A percentile compares a stretch with the other conserved stretches of the same genome.
These are phyloP conservation scores for Bipolaris oryzae DNA, from an alignment of 2,329 filamentous ascomycete genomes.

Conservation along the genomic window DNA sequence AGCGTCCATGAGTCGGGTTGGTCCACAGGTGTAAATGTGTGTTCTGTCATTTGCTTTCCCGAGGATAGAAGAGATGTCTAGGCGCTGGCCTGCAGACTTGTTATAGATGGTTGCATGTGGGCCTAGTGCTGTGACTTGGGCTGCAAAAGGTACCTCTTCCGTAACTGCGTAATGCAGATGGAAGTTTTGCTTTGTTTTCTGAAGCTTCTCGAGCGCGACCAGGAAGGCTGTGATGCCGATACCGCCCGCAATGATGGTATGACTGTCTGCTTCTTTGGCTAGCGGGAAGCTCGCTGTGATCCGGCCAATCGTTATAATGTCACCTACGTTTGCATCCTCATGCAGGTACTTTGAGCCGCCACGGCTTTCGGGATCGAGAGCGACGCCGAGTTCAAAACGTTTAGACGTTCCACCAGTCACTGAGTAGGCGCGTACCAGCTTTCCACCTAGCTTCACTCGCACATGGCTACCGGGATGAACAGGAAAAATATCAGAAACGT, in stretches of 20 bases:
- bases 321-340: slow-evolving; percentile 54
- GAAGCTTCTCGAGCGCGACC: slow-evolving; percentile 51
- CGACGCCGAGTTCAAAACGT: slow-evolving; percentile 64
- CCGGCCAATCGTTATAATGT: slow-evolving; percentile 58
- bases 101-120: slow-evolving; percentile 60
- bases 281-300: slow-evolving; percentile 59
- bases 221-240: slow-evolving; percentile 72
- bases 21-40: slow-evolving; percentile 67
- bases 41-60: slow-evolving; percentile 58
- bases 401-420: slow-evolving; percentile 59
- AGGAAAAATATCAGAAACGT: slow-evolving; percentile 38
- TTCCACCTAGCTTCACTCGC: slow-evolving; percentile 62
- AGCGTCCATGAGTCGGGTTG: slow-evolving; percentile 62
- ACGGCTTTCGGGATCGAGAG: slow-evolving; percentile 60
- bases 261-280: slow-evolving; percentile 58
- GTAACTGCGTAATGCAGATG: slow-evolving; percentile 65
- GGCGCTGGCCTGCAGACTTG: slow-evolving; percentile 56
- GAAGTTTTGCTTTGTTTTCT: slow-evolving; percentile 47
- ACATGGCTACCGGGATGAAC: slow-evolving; percentile 61
- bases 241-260: slow-evolving; percentile 68
- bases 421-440: slow-evolving; percentile 65
- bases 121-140: slow-evolving; percentile 53
- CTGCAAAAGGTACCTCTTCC: slow-evolving; percentile 62
- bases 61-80: slow-evolving; percentile 60
- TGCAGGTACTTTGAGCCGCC: slow-evolving; percentile 69